Percentiles rank a stretch among this genome's conserved stretches.
Conservation (phyloP, 176 grass and related monocot species). For the Paspalum vaginatum region DNA sequence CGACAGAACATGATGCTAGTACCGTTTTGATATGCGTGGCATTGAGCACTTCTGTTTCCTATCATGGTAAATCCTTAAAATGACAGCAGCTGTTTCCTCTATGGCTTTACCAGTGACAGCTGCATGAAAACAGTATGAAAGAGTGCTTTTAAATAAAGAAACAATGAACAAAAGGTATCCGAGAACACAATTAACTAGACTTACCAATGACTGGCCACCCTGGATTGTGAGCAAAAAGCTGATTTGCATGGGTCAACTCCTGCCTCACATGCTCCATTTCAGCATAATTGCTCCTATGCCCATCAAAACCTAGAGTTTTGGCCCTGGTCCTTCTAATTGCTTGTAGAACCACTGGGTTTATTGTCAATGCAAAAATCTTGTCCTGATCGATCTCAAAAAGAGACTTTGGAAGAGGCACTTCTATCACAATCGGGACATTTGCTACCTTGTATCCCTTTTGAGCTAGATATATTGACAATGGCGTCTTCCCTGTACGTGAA, state of each 20-base stretch:
- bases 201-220: constrained; percentile 93
- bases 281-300: constrained; percentile 75
- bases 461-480: constrained; percentile 89
- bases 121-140: constrained; percentile 49
- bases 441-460: constrained; percentile 99
- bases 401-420: constrained; percentile 70
- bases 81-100: constrained; percentile 94
- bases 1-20: constrained; percentile 61
- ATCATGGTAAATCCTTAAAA: constrained; percentile 85
- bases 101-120: constrained; percentile 93
- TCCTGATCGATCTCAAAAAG: constrained; percentile 75
- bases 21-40: constrained; percentile 90
- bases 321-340: constrained; percentile 89
- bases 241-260: constrained; percentile 72
- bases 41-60: constrained; percentile 85
- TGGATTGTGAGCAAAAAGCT: constrained; percentile 73
- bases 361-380: constrained; percentile 93
- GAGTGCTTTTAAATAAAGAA: constrained; percentile 18
- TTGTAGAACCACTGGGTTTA: constrained; percentile 80
- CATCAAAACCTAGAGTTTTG: constrained; percentile 80
- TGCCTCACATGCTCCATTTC: constrained; percentile 89
- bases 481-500: constrained; percentile 97
- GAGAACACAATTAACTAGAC: constrained; percentile 27
- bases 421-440: constrained; percentile 92
- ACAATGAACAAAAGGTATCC: neutral